phyloP scores from a whole-genome alignment of 139 green algal genomes.

The Tetraselmis chui region DNA sequence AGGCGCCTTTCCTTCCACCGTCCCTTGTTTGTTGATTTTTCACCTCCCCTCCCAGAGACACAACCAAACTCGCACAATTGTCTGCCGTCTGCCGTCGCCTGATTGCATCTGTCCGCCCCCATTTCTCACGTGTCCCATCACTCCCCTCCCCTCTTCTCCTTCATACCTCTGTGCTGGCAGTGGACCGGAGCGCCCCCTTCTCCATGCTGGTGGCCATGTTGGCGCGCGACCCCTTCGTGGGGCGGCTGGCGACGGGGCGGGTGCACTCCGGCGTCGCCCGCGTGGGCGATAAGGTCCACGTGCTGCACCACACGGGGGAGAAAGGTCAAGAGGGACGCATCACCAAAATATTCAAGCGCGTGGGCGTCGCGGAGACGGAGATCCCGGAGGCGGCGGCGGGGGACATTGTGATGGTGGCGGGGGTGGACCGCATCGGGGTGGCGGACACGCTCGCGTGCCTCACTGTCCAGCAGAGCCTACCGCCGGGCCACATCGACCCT shows the following conservation, averaged over 20 bases:
- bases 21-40: too few relatives aligned
- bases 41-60: too few relatives aligned
- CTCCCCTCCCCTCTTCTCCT: too few relatives aligned
- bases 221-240: conserved; percentile 72
- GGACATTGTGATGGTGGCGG: conserved; percentile 74
- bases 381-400: conserved; percentile 58
- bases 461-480: conserved; percentile 36
- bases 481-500: conserved; percentile 73
- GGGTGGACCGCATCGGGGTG: conserved; percentile 46
- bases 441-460: conserved; percentile 63
- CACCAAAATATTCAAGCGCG: conserved; percentile 66
- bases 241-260: conserved; percentile 70
- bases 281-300: conserved; percentile 55
- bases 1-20: too few relatives aligned
- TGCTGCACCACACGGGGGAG: conserved; percentile 25
- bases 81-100: too few relatives aligned
- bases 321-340: conserved; percentile 32
- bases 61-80: too few relatives aligned
- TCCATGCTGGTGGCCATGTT: conserved; percentile 78
- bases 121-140: too few relatives aligned
- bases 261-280: conserved; percentile 49
- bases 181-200: conserved; percentile 39
- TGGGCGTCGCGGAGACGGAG: conserved; percentile 36
- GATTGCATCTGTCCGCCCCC: too few relatives aligned
- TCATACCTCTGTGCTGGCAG: not conserved